Percentiles rank a stretch among this genome's conserved stretches.
Evolutionary conservation across 148 eudicot genomes (phyloP).

Genomic region (Chenopodium formosanum): DNA sequence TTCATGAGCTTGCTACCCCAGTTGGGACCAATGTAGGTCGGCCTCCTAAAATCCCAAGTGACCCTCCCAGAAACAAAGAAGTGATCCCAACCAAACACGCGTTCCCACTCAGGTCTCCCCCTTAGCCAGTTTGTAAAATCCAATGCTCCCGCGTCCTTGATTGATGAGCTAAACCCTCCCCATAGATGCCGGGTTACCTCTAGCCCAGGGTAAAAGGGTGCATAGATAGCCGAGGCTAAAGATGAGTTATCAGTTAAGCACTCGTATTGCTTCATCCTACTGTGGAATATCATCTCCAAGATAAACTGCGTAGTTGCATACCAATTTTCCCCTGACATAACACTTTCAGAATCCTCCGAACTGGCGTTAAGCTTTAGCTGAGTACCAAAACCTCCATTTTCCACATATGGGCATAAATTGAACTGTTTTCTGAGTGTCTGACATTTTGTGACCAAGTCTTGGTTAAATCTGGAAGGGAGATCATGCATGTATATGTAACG

Average conservation of each 20-base stretch:
- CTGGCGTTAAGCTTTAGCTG: conserved; percentile 10
- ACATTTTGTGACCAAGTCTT: conserved; percentile 31
- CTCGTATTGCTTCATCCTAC: conserved; percentile 38
- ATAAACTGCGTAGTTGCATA: conserved; percentile 29
- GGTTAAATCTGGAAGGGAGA: conserved; percentile 40
- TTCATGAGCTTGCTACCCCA: conserved; percentile 45
- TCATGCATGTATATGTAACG: conserved; percentile 41
- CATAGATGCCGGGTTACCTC: conserved; percentile 31
- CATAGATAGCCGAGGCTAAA: conserved; percentile 33
- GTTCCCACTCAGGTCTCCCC: conserved; percentile 37
- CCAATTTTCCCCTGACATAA: conserved; percentile 23
- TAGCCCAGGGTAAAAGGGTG: conserved; percentile 45
- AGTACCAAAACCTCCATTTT: conserved; percentile 31
- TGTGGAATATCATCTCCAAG: conserved; percentile 31
- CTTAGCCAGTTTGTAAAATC: conserved; percentile 31
- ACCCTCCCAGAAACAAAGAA: conserved; percentile 40
- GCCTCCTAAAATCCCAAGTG: conserved; percentile 40
- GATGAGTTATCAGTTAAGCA: conserved; percentile 40
- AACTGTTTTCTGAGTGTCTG: conserved; percentile 4
- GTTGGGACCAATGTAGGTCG: not conserved
- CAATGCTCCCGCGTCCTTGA: conserved; percentile 20
- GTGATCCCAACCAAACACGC: conserved; percentile 35
- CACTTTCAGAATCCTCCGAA: not conserved
- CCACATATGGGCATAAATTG: conserved; percentile 29
- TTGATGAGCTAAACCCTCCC: conserved; percentile 10